A percentile compares a stretch with the other conserved stretches of the same genome.
These are phyloP conservation scores for Pestalotiopsis fici DNA, from an alignment of 2,329 filamentous ascomycete genomes.

Conservation along the genomic window DNA sequence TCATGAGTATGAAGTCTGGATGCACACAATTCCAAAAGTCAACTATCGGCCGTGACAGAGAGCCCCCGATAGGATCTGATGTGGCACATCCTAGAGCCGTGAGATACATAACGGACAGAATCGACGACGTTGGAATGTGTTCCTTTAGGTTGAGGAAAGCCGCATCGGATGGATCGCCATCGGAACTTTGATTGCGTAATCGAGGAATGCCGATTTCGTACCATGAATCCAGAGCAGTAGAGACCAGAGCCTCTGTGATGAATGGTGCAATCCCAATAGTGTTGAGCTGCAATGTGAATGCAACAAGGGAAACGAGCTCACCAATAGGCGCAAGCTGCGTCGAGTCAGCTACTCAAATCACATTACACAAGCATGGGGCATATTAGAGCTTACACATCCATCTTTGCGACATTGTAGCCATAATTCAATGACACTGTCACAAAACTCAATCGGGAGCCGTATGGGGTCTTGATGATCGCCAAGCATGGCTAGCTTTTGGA, in stretches of 20 bases:
- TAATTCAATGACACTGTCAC: slow-evolving; percentile 62
- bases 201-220: slow-evolving; percentile 60
- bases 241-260: slow-evolving; percentile 58
- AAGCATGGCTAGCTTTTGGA: slow-evolving; percentile 65
- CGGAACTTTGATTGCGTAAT: slow-evolving; percentile 43
- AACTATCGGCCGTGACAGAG: slow-evolving; percentile 29
- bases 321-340: slow-evolving; percentile 59
- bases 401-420: slow-evolving; percentile 71
- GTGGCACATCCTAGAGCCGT: slow-evolving; percentile 62
- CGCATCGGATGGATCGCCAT: slow-evolving; percentile 46
- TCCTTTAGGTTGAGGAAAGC: slow-evolving; percentile 45
- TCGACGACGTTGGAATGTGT: slow-evolving; percentile 63
- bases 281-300: slow-evolving; percentile 13
- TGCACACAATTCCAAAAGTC: slow-evolving; percentile 71
- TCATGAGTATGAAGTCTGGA: slow-evolving; percentile 65
- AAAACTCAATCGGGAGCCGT: slow-evolving; percentile 65
- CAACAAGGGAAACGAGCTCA: slow-evolving; percentile 55
- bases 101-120: slow-evolving; percentile 67
- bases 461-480: slow-evolving; percentile 48
- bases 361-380: background rate
- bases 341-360: background rate
- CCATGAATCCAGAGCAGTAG: slow-evolving; percentile 59
- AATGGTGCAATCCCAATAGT: slow-evolving; percentile 54
- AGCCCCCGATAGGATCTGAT: slow-evolving; percentile 23
- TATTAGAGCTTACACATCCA: slow-evolving; percentile 32